These are phyloP conservation scores for Areca catechu DNA, from an alignment of 176 grass and related monocot species.

Conservation along the genomic window DNA sequence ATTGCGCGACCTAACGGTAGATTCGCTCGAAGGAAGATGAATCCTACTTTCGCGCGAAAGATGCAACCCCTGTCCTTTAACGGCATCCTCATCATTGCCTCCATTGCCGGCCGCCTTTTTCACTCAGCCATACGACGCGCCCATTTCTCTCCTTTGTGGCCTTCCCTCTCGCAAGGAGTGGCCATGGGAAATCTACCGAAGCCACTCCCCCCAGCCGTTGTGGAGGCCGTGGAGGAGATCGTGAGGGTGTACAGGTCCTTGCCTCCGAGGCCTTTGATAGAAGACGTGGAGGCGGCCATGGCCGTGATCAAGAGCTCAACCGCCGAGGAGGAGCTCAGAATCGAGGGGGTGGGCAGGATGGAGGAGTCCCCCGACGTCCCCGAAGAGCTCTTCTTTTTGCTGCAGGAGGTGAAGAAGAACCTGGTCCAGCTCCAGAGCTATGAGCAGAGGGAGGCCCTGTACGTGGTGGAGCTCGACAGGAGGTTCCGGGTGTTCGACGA, in stretches of 20 bases:
- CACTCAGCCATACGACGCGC: too few relatives aligned
- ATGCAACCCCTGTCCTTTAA: too few relatives aligned
- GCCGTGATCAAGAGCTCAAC: slow-evolving; percentile 51
- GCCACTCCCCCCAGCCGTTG: slow-evolving; percentile 10
- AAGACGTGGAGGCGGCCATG: slow-evolving; percentile 68
- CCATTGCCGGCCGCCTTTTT: too few relatives aligned
- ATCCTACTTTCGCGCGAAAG: too few relatives aligned
- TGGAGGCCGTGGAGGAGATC: slow-evolving; percentile 57
- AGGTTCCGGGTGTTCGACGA: slow-evolving; percentile 66
- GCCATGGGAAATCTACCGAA: slow-evolving; percentile 17
- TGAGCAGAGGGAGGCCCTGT: slow-evolving; percentile 68
- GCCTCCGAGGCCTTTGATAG: slow-evolving; percentile 52
- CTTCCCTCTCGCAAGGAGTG: neutral
- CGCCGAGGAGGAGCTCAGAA: slow-evolving; percentile 49
- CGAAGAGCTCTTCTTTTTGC: slow-evolving; percentile 49
- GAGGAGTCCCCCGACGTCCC: slow-evolving; percentile 25
- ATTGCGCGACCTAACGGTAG: too few relatives aligned
- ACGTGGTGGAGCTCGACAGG: slow-evolving; percentile 69
- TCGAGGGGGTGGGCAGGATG: slow-evolving; percentile 34
- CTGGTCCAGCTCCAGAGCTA: slow-evolving; percentile 36
- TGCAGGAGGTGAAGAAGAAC: slow-evolving; percentile 62
- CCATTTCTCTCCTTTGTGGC: neutral
- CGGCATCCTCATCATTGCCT: too few relatives aligned
- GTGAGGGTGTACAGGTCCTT: slow-evolving; percentile 55
- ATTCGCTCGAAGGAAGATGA: too few relatives aligned